Base-by-base conservation (phyloP, 768 basidiomycete genomes). In the Suillus tomentosus region DNA sequence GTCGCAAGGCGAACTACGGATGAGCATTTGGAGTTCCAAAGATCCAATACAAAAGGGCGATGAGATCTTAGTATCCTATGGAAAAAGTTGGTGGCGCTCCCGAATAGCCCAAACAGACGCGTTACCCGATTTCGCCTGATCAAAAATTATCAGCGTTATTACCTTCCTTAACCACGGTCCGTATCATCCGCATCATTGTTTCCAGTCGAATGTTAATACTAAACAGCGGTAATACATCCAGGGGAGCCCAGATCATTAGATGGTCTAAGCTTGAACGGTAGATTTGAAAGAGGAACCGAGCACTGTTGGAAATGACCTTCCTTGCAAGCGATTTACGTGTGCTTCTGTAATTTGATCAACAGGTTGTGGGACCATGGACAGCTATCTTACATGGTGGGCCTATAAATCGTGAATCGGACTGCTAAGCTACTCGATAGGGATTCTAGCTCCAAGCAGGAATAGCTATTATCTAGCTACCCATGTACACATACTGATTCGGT, bases 51-150 rank as follows among this genome's bases (percentile, higher is more conserved):
- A 79, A 67, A 94, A 91, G 75, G 91, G 92, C 8, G 86, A 94
- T 14, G 95, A 96, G 76, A 84, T 98, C 39, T 72, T 95, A 36
- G 91, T 96, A 24, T 92, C 89, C 14, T 96, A 96, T 72, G 95
- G 95, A 24, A 94, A 94, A 71, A 81, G 83, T 19, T 94, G 91
- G 89, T 95, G 94, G 94, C 78, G 73, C 14, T 80, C 81, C 62
- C 81, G 57, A 58, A 58, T 17, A 58, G 10, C 57, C 17, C 57
- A 42, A 19, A 58, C 39, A 19, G 24, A 58, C 39, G 24, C 39
- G n/a, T 24, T 57, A 19, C 24, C 57, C 24, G 5, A 58, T 58
- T 27, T 27, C 37, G 34, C 39, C 17, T 58, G 17, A 58, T 39
- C 40, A 58, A 31, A 31, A 54, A 34, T 31, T 31, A 27, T 58